A percentile compares a stretch with the other conserved stretches of the same genome.
phyloP scores from a whole-genome alignment of 2,329 filamentous ascomycete species.

The Beauveria asiatica region DNA sequence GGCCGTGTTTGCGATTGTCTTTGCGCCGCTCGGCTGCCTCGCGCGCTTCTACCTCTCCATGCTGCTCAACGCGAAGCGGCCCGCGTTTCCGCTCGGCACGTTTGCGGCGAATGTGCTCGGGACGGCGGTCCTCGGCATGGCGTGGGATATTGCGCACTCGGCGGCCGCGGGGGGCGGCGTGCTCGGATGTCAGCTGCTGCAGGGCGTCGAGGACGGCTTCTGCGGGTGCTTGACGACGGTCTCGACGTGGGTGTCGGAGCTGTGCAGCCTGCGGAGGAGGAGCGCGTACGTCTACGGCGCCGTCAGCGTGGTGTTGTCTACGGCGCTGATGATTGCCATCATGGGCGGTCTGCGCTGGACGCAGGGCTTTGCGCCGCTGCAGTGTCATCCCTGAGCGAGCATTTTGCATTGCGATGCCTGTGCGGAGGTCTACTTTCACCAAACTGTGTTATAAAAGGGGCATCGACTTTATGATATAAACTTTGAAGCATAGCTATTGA shows the following conservation, averaged over 20 bases:
- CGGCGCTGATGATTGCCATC: constrained; percentile 55
- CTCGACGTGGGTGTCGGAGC: constrained; percentile 57
- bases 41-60: constrained; percentile 65
- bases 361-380: constrained; percentile 39
- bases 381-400: constrained; percentile 22
- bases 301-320: constrained; percentile 48
- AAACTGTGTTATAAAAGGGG: not conserved
- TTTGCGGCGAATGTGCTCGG: constrained; percentile 76
- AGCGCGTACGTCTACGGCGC: constrained; percentile 61
- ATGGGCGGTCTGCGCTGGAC: constrained; percentile 73
- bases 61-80: constrained; percentile 57
- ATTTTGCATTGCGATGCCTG: not conserved
- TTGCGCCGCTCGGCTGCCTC: constrained; percentile 74
- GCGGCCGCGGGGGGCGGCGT: constrained; percentile 32
- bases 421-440: not conserved
- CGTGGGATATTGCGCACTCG: constrained; percentile 69
- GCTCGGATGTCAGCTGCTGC: constrained; percentile 58
- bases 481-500: not conserved
- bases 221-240: constrained; percentile 59
- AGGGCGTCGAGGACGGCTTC: constrained; percentile 59
- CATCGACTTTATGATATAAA: not conserved
- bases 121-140: constrained; percentile 64
- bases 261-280: constrained; percentile 41
- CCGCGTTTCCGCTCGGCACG: constrained; percentile 75
- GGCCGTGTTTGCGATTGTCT: constrained; percentile 68